phyloP scores from a whole-genome alignment of 805 yeast genomes.

The Pichia manshurica region DNA sequence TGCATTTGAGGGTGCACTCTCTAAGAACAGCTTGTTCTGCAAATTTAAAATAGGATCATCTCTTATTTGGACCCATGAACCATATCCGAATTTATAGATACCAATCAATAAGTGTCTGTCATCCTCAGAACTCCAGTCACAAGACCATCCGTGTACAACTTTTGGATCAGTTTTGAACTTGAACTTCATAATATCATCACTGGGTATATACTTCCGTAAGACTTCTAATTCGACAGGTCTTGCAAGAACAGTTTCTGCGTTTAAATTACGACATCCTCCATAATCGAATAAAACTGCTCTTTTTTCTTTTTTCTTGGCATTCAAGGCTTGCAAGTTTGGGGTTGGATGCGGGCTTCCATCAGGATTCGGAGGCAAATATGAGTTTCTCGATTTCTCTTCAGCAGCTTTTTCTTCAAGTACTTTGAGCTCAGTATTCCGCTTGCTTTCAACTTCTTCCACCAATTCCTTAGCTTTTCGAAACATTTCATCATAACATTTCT shows the following conservation, averaged over 20 bases:
- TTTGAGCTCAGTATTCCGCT: conserved; percentile 49
- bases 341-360: conserved; percentile 29
- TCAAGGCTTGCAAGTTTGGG: conserved; percentile 31
- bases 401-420: conserved; percentile 56
- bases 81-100: conserved; percentile 88
- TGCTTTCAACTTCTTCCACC: conserved; percentile 59
- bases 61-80: conserved; percentile 89
- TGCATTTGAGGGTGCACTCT: conserved; percentile 32
- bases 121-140: conserved; percentile 77
- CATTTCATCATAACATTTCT: conserved; percentile 71
- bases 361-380: conserved; percentile 24
- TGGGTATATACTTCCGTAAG: conserved; percentile 47
- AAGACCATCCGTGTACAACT: conserved; percentile 85
- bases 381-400: conserved; percentile 43
- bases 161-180: conserved; percentile 60
- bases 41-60: conserved; percentile 91
- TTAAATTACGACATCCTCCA: conserved; percentile 78
- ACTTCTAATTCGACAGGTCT: conserved; percentile 82
- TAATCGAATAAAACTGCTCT: conserved; percentile 87
- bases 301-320: conserved; percentile 69
- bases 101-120: conserved; percentile 87
- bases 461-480: conserved; percentile 53
- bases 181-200: conserved; percentile 55
- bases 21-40: conserved; percentile 76
- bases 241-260: conserved; percentile 79